Conservation (phyloP, 805 yeast genomes). For the Candida broadrunensis region DNA sequence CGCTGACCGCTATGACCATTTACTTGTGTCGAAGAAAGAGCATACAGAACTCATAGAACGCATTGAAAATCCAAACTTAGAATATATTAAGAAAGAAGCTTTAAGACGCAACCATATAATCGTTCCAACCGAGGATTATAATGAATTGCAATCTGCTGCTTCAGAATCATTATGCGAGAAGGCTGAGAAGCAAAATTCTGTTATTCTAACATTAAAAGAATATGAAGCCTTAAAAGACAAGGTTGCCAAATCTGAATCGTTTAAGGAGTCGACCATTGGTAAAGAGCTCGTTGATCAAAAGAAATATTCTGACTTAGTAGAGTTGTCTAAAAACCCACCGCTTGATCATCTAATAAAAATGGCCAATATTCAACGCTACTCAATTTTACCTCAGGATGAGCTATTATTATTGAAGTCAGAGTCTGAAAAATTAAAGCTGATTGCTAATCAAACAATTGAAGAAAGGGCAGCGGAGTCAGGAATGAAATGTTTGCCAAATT, state of each 20-base stretch:
- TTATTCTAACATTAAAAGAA: constrained; percentile 1
- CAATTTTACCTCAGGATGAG: constrained; percentile 10
- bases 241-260: constrained; percentile 1
- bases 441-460: constrained; percentile 3
- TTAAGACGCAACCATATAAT: constrained; percentile 11
- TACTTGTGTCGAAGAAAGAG: constrained; percentile 2
- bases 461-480: constrained; percentile 8
- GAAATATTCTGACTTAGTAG: constrained; percentile 5
- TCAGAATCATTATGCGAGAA: constrained; percentile 2
- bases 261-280: constrained; percentile 1
- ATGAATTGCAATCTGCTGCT: constrained; percentile 1
- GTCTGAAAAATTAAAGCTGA: constrained; percentile 10
- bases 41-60: constrained; percentile 2
- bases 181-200: constrained; percentile 4
- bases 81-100: constrained; percentile 1
- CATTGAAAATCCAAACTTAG: constrained; percentile 4
- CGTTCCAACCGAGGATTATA: constrained; percentile 18
- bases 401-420: constrained; percentile 22
- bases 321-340: too few species aligned
- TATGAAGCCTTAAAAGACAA: constrained; percentile 2
- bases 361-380: constrained; percentile 12
- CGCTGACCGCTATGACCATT: constrained; percentile 12
- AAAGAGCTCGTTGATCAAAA: not conserved
- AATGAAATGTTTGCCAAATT: constrained; percentile 4
- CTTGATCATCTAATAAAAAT: constrained; percentile 10